Base-by-base conservation (phyloP, 495 filamentous ascomycete genomes). In the Penicillium robsamsonii region DNA sequence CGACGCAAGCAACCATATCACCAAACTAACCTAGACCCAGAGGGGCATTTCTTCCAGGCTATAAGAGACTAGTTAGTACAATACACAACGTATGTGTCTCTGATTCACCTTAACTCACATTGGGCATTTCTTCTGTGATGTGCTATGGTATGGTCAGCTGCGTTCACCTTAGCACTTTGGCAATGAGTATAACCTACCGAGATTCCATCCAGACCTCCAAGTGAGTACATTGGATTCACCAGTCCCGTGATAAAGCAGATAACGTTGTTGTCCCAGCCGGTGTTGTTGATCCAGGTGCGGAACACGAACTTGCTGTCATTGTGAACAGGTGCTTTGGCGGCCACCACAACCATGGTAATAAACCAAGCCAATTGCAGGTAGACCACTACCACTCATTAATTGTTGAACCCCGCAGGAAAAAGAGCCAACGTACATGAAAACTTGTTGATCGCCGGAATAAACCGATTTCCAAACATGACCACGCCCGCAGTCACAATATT, bases 191-290 rank as follows among this genome's bases (percentile, higher is more conserved):
- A 82, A 49, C 67, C 18, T 62, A 72, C 70, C 18, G 68, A 66
- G 18, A 72, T 69, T 11, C 72, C 72, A 66, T 88, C 87, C 11
- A 88, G 81, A 0, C 88, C 90, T 12, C 89, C 89, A 33, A 93
- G 79, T 0, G 89, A 82, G 59, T 87, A 93, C 9, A 90, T 80
- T 2, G 88, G 89, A 61, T 93, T 93, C 18, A 93, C 78, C 45
- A 91, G 81, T 0, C 89, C 89, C 0, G 84, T 76, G 17, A 91
- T 73, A 63, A 93, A 93, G n/a, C 83, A 88, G 27, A 93, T 80
- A 0, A 85, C 88, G 55, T 83, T 78, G 35, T 75, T 83, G 33
- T 75, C 72, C 79, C 84, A 92, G 0, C 87, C 88, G 2, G 84
- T 87, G 18, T 81, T 64, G 46, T 90, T 88, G 25, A 83, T 83